Evolutionary conservation across 768 basidiomycete genomes (phyloP).

Genomic region (Termitomyces sp.): DNA sequence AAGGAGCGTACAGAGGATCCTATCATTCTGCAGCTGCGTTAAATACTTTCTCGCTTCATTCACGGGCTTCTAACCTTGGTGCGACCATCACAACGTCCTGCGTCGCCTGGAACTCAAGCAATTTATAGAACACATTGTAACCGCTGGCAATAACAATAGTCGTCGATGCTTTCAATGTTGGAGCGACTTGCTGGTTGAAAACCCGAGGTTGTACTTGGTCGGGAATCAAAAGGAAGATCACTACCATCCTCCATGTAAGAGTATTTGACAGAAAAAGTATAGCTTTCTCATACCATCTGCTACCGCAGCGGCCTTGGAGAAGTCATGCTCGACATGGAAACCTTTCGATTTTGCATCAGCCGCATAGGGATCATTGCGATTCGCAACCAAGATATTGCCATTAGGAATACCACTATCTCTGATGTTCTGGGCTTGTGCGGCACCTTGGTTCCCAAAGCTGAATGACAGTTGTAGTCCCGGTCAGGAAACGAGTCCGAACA

Average conservation of each 20-base stretch:
- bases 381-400: constrained; percentile 57
- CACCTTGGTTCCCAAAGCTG: constrained; percentile 65
- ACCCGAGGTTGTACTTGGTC: constrained; percentile 62
- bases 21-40: constrained; percentile 46
- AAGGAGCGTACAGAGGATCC: constrained; percentile 62
- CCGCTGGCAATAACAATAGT: constrained; percentile 60
- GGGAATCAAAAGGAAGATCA: constrained; percentile 59
- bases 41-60: not conserved
- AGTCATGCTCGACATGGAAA: constrained; percentile 56
- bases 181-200: constrained; percentile 54
- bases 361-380: constrained; percentile 55
- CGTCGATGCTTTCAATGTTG: constrained; percentile 43
- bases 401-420: constrained; percentile 62
- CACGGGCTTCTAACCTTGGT: constrained; percentile 38
- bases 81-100: constrained; percentile 69
- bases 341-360: constrained; percentile 53
- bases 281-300: constrained; percentile 45
- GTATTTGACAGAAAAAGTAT: not conserved
- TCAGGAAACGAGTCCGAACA: not conserved
- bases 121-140: constrained; percentile 62
- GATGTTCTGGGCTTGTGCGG: constrained; percentile 64
- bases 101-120: constrained; percentile 46
- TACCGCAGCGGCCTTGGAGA: constrained; percentile 47
- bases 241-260: constrained; percentile 23
- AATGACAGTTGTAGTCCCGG: not conserved